A percentile compares a stretch with the other conserved stretches of the same genome.
Conservation (phyloP, 768 basidiomycete genomes). For the Lentinus tigrinus region DNA sequence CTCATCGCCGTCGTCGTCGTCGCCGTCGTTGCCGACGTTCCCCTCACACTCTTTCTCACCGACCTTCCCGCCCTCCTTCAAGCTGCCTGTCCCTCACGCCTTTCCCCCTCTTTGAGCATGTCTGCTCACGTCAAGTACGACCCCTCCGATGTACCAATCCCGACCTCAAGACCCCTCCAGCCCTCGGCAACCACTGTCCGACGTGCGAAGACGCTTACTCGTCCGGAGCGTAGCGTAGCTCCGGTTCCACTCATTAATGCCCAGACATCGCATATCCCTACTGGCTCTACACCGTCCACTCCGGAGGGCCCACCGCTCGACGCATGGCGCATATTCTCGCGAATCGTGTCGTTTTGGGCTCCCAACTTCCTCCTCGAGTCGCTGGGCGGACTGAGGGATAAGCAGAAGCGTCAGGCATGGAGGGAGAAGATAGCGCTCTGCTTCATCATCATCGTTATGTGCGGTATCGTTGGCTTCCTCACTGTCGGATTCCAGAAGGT, state of each 20-base stretch:
- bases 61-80: background rate
- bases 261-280: conserved; percentile 44
- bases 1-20: conserved; percentile 22
- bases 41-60: conserved; percentile 20
- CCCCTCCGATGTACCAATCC: conserved; percentile 63
- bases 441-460: conserved; percentile 78
- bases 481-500: conserved; percentile 94
- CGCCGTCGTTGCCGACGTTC: conserved; percentile 13
- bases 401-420: conserved; percentile 85
- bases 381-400: conserved; percentile 79
- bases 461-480: conserved; percentile 80
- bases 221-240: conserved; percentile 92
- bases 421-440: conserved; percentile 95
- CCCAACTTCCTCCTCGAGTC: conserved; percentile 73
- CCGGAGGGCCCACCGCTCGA: conserved; percentile 40
- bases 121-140: conserved; percentile 25
- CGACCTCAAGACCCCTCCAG: conserved; percentile 38
- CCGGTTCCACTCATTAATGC: conserved; percentile 94
- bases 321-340: conserved; percentile 82
- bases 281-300: conserved; percentile 27
- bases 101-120: conserved; percentile 21
- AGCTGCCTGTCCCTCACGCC: conserved; percentile 21
- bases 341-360: conserved; percentile 87
- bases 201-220: conserved; percentile 92
- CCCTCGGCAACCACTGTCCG: conserved; percentile 59